These are phyloP conservation scores for Hypoxylon perforatum DNA, from an alignment of 495 filamentous ascomycete species.

Conservation along the genomic window DNA sequence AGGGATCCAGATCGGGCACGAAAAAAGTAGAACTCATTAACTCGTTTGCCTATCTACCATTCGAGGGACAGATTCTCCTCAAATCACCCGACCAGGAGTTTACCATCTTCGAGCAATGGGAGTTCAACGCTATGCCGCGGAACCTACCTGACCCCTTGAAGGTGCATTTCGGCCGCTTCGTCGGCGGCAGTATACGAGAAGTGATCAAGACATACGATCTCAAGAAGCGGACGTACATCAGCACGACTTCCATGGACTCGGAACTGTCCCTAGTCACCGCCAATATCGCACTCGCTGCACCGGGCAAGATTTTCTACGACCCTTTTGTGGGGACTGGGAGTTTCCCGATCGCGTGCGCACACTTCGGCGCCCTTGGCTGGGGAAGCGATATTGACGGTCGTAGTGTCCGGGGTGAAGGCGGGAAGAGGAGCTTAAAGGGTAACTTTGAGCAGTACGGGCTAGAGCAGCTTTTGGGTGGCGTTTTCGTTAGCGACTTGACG, in stretches of 20 bases:
- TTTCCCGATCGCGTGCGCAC: constrained; percentile 85
- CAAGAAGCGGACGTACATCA: constrained; percentile 93
- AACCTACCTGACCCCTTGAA: constrained; percentile 62
- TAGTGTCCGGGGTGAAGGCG: constrained; percentile 75
- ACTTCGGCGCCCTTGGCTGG: constrained; percentile 83
- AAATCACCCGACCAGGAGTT: constrained; percentile 77
- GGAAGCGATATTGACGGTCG: constrained; percentile 95
- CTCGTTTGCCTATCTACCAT: constrained; percentile 79
- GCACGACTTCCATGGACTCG: constrained; percentile 96
- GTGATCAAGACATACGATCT: constrained; percentile 82
- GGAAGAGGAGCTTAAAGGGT: constrained; percentile 63
- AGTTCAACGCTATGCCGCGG: constrained; percentile 57
- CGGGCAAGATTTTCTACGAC: constrained; percentile 88
- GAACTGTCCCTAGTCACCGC: constrained; percentile 92
- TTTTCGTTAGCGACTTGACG: constrained; percentile 87
- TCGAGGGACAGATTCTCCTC: constrained; percentile 81
- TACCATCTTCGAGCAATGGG: constrained; percentile 82
- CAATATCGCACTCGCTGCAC: constrained; percentile 84
- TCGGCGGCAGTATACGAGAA: constrained; percentile 71
- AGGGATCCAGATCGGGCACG: constrained; percentile 68
- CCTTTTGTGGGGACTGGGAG: constrained; percentile 95
- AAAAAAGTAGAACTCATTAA: constrained; percentile 78
- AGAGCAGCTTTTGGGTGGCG: constrained; percentile 70
- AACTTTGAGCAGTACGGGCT: constrained; percentile 92
- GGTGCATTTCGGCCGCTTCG: constrained; percentile 76